These are phyloP conservation scores for Takakia lepidozioides DNA, from an alignment of 225 moss, liverwort and hornwort species.

Conservation along the genomic window DNA sequence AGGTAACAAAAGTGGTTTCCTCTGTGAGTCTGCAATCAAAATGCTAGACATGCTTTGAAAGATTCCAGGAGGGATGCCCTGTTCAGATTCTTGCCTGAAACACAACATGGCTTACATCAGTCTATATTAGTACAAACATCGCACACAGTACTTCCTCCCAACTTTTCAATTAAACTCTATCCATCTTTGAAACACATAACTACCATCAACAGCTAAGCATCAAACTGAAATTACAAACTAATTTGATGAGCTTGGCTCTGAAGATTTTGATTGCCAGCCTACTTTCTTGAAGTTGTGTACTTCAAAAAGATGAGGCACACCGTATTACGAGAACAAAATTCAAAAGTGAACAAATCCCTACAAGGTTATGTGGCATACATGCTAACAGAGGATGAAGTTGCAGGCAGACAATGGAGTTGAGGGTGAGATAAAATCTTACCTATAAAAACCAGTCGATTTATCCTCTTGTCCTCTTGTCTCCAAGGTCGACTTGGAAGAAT, in stretches of 20 bases:
- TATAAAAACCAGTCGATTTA: slow-evolving; percentile 60
- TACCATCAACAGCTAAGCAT: too few relatives aligned
- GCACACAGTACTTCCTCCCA: neutral
- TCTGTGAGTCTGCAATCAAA: too few relatives aligned
- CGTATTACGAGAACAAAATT: neutral
- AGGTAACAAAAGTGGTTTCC: too few relatives aligned
- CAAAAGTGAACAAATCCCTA: neutral
- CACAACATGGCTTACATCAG: slow-evolving; percentile 1
- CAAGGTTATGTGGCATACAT: neutral
- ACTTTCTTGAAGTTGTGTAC: too few relatives aligned
- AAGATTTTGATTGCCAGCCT: too few relatives aligned
- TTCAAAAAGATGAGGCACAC: too few relatives aligned
- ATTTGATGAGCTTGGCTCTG: too few relatives aligned
- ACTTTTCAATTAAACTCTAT: too few relatives aligned
- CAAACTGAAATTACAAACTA: too few relatives aligned
- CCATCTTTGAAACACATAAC: neutral
- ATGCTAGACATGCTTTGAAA: slow-evolving; percentile 25
- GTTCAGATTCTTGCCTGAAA: slow-evolving; percentile 53
- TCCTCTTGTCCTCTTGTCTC: slow-evolving; percentile 38
- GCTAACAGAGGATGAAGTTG: neutral
- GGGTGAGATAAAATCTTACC: slow-evolving; percentile 11
- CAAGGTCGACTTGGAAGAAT: slow-evolving; percentile 54
- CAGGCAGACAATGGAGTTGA: too few relatives aligned
- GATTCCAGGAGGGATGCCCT: slow-evolving; percentile 27
- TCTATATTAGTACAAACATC: too few relatives aligned